phyloP scores from a whole-genome alignment of 306 rosid species.

The Hippophae gyantsensis region DNA sequence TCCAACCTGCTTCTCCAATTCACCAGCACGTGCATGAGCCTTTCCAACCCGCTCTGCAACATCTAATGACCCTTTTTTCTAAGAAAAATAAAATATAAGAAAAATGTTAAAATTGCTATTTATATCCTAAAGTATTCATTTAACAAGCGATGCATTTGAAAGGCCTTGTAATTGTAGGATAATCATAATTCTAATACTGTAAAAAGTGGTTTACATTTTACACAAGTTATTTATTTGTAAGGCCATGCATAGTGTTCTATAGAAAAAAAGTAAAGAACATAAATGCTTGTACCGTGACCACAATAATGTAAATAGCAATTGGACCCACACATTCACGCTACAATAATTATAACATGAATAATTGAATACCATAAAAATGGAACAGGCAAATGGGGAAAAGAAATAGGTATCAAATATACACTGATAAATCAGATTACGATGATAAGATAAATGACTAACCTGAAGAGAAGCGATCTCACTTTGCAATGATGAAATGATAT shows the following conservation, averaged over 20 bases:
- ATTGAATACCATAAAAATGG: too few species aligned
- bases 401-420: too few species aligned
- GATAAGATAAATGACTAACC: constrained; percentile 35
- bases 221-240: too few species aligned
- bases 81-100: constrained; percentile 1
- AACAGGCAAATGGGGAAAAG: too few species aligned
- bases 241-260: too few species aligned
- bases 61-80: constrained; percentile 57
- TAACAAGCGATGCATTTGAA: not conserved
- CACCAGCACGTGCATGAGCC: constrained; percentile 82
- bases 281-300: too few species aligned
- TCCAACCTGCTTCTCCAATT: constrained; percentile 75
- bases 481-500: constrained; percentile 43
- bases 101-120: not conserved
- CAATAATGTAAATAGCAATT: too few species aligned
- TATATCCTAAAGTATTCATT: too few species aligned
- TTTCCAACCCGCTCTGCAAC: constrained; percentile 63
- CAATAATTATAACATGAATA: too few species aligned
- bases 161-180: not conserved
- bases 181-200: not conserved
- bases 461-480: constrained; percentile 62
- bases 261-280: too few species aligned
- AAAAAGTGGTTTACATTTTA: too few species aligned
- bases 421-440: not conserved
- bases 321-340: too few species aligned